These are phyloP conservation scores for Nakazawaea anatomiae DNA, from an alignment of 805 yeast species.

Conservation along the genomic window DNA sequence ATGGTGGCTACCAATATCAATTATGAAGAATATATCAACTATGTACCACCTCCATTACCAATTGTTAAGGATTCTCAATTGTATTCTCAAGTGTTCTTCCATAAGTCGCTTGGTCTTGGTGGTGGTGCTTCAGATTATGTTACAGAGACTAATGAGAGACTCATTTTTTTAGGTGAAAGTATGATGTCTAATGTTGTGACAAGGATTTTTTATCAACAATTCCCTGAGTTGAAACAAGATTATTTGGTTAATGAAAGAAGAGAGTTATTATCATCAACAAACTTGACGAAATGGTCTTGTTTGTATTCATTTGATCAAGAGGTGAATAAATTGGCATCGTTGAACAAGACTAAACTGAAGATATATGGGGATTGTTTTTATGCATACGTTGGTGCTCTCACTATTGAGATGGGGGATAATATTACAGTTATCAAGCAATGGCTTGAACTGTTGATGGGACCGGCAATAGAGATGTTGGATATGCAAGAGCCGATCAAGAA, in stretches of 20 bases:
- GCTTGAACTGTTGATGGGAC: neutral
- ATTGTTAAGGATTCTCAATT: neutral
- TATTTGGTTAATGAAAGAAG: neutral
- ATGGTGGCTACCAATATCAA: neutral
- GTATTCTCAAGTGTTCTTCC: neutral
- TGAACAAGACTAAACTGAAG: neutral
- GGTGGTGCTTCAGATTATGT: neutral
- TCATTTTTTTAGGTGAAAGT: neutral
- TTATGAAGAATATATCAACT: neutral
- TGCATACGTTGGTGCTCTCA: slow-evolving; percentile 2
- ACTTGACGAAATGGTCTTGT: neutral
- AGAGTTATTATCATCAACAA: neutral
- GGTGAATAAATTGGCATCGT: neutral
- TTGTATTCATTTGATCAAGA: neutral
- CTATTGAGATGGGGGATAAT: neutral
- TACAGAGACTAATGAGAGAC: neutral
- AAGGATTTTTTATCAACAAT: neutral
- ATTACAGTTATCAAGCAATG: neutral
- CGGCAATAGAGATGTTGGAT: neutral
- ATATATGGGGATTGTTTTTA: slow-evolving; percentile 1
- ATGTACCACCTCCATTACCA: neutral
- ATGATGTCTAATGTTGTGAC: neutral
- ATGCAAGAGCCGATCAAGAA: neutral
- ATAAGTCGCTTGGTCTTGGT: neutral
- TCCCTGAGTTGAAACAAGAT: neutral